These are phyloP conservation scores for Bruguiera gymnorhiza DNA, from an alignment of 345 rosid species.

Conservation along the genomic window DNA sequence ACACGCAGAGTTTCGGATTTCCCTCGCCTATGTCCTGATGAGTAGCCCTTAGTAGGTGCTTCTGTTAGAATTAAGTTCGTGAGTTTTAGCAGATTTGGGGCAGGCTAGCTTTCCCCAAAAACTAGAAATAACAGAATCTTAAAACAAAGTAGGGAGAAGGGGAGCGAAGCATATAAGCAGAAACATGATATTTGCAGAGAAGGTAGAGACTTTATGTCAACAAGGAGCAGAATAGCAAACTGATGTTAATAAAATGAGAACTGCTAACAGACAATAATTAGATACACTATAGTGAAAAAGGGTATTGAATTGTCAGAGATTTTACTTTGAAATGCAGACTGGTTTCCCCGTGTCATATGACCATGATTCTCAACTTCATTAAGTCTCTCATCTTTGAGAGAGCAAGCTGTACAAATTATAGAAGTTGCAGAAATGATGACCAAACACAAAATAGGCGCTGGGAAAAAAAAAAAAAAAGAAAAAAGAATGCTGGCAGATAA, in stretches of 20 bases:
- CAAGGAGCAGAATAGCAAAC: too few relatives aligned
- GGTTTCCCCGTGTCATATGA: constrained; percentile 23
- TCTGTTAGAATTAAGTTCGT: constrained; percentile 30
- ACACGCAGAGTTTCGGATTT: constrained; percentile 90
- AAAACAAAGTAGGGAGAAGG: background rate
- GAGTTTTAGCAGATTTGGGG: background rate
- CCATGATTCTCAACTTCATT: constrained; percentile 24
- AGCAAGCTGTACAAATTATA: constrained; percentile 35
- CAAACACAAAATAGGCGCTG: constrained; percentile 3
- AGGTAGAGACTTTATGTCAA: too few relatives aligned
- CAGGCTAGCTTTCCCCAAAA: background rate
- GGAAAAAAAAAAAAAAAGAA: background rate
- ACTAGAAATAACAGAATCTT: background rate
- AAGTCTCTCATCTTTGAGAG: constrained; percentile 46
- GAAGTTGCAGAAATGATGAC: constrained; percentile 15
- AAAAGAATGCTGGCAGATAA: background rate
- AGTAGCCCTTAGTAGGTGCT: constrained; percentile 43
- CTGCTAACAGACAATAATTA: background rate
- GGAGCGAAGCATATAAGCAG: too few relatives aligned
- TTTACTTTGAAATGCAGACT: constrained; percentile 31
- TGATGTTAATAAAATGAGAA: too few relatives aligned
- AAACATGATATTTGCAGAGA: too few relatives aligned
- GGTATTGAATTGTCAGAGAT: constrained; percentile 48
- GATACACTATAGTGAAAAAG: constrained; percentile 11
- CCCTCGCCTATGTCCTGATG: constrained; percentile 71